Evolutionary conservation across 2,329 filamentous ascomycete species (phyloP).

Genomic region (Calonectria montana): DNA sequence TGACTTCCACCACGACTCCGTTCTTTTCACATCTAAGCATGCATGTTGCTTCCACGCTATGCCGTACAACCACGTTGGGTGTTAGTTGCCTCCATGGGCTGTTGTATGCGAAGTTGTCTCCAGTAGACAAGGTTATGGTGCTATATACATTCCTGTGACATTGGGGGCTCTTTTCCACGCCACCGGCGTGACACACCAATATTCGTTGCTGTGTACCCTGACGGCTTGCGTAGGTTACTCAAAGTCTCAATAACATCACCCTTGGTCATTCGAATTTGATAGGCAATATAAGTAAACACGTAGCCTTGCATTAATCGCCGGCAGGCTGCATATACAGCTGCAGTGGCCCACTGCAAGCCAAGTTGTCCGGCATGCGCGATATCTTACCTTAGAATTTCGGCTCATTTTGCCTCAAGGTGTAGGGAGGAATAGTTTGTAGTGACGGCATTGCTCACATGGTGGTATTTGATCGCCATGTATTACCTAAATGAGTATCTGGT

Average conservation of each 20-base stretch:
- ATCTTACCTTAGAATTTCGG: background rate
- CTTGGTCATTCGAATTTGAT: background rate
- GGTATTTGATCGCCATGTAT: background rate
- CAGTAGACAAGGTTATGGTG: background rate
- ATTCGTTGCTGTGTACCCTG: background rate
- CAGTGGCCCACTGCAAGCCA: conserved; percentile 2
- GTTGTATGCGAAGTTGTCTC: background rate
- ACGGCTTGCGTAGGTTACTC: background rate
- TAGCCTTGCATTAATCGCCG: conserved; percentile 11
- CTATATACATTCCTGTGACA: background rate
- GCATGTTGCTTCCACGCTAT: conserved; percentile 2
- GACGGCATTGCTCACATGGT: background rate
- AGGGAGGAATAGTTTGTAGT: background rate
- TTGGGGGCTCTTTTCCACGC: background rate
- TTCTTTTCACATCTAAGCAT: conserved; percentile 11
- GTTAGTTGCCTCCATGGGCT: background rate
- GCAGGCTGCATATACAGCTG: background rate
- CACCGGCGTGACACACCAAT: background rate
- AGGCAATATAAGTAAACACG: background rate
- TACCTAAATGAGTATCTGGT: background rate
- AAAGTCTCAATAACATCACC: background rate
- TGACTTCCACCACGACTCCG: background rate
- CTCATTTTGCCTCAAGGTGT: background rate
- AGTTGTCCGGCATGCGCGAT: conserved; percentile 6
- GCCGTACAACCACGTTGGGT: background rate